These are phyloP conservation scores for Mycena leptocephala DNA, from an alignment of 768 basidiomycete species.

Conservation along the genomic window DNA sequence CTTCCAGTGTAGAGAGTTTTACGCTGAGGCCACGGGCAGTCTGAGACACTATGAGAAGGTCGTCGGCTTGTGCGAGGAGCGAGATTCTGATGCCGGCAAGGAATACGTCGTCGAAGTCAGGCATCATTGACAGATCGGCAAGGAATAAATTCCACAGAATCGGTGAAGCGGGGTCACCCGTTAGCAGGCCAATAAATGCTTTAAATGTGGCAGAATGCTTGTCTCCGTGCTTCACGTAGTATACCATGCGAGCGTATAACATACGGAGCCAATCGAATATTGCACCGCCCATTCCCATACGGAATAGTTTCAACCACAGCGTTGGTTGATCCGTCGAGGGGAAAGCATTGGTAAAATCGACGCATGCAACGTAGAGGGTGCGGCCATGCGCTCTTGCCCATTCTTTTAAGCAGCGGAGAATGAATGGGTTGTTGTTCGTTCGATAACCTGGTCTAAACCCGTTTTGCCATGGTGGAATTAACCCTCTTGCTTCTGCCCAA, in stretches of 20 bases:
- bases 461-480: slow-evolving; percentile 28
- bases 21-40: no score
- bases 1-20: no score
- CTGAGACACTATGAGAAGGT: no score
- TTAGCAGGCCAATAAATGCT: slow-evolving; percentile 12
- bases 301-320: slow-evolving; percentile 7
- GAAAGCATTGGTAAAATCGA: slow-evolving; percentile 26
- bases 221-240: slow-evolving; percentile 17
- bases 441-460: slow-evolving; percentile 18
- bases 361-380: slow-evolving; percentile 11
- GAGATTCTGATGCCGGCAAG: no score
- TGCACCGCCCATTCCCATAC: slow-evolving; percentile 23
- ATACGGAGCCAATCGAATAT: slow-evolving; percentile 31
- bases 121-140: no score
- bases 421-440: slow-evolving; percentile 11
- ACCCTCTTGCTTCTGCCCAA: slow-evolving; percentile 23
- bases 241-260: slow-evolving; percentile 16
- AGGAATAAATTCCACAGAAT: no score
- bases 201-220: slow-evolving; percentile 28
- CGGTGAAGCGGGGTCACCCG: no score
- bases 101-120: no score
- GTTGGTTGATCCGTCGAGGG: no score
- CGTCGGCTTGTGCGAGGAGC: no score
- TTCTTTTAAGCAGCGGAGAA: slow-evolving; percentile 16
- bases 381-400: slow-evolving; percentile 7